Evolutionary conservation across 2,329 filamentous ascomycete genomes (phyloP).

Genomic region (Talaromyces sp.): DNA sequence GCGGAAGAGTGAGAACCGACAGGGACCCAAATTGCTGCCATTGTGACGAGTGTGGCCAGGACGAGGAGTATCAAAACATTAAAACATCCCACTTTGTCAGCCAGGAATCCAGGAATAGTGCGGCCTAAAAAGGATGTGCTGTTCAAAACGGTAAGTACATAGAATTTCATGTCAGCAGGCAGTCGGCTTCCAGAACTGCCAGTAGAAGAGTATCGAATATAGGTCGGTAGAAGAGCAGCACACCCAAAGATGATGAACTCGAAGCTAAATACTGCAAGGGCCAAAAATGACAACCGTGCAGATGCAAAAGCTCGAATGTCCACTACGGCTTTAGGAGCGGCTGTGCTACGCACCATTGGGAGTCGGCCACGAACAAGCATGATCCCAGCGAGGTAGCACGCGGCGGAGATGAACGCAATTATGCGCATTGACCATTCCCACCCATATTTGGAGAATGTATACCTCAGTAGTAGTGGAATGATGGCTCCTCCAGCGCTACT

Average conservation of each 20-base stretch:
- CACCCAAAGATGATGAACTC: constrained; percentile 48
- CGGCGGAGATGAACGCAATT: constrained; percentile 32
- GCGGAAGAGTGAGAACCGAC: constrained; percentile 36
- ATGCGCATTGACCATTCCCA: constrained; percentile 33
- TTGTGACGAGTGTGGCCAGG: constrained; percentile 34
- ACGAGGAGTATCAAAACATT: constrained; percentile 39
- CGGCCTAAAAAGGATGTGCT: constrained; percentile 40
- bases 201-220: constrained; percentile 24
- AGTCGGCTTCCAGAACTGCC: neutral
- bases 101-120: constrained; percentile 39
- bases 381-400: constrained; percentile 26
- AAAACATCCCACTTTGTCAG: constrained; percentile 43
- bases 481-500: constrained; percentile 33
- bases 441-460: constrained; percentile 26
- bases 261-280: constrained; percentile 40
- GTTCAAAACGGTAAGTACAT: constrained; percentile 43
- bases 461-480: constrained; percentile 31
- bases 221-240: constrained; percentile 45
- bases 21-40: constrained; percentile 42
- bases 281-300: constrained; percentile 38
- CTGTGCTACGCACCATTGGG: constrained; percentile 17
- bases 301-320: constrained; percentile 40
- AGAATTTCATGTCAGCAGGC: constrained; percentile 38
- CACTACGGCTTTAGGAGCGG: constrained; percentile 22
- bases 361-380: constrained; percentile 31